Evolutionary conservation across 441 rosid species (phyloP), one percentile per base, ranked within the genome.

Genomic region (Gossypium laxum): DNA sequence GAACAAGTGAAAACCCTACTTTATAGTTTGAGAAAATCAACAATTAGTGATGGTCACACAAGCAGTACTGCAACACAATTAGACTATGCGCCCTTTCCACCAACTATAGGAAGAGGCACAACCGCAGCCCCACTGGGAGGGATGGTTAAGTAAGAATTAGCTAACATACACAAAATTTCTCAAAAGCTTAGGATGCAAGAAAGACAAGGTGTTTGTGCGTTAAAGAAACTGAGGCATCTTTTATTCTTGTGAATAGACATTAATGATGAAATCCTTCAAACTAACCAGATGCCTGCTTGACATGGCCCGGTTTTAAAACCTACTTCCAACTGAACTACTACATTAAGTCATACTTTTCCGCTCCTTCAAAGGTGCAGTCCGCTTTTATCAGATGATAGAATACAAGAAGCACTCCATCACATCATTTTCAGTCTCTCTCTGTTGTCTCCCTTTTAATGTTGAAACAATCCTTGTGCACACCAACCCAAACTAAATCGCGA

Each of bases 341-440:
- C 7, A 2, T 64, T 2, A 43, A 21, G 1, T 19, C 68, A 21
- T 11, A 22, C 14, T 5, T 21, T 43, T 65, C 69, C 1, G 3
- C 34, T 41, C 6, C 69, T 45, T 22, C 55, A 43, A 21, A 64
- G 69, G 24, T 12, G 34, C 34, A 64, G 69, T 48, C 69, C 54
- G 14, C 10, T 22, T 28, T 21, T 43, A 2, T 7, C 14, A 22
- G 52, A 43, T 21, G 55, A 65, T 65, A 63, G 68, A 41, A 21
- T 5, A 8, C 1, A 14, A 38, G 11, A 10, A 65, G 69, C 52
- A 41, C 14, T 11, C 32, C 52, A 62, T 19, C 7, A 26, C 41
- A 58, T 55, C 28, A 19, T 63, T 63, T 63, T 41, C 32, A 19
- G 21, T 43, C 4, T 41, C 7, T 34, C 52, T 41, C 32, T 41